phyloP scores from a whole-genome alignment of 2,329 filamentous ascomycete species.

The Celoporthe dispersa region DNA sequence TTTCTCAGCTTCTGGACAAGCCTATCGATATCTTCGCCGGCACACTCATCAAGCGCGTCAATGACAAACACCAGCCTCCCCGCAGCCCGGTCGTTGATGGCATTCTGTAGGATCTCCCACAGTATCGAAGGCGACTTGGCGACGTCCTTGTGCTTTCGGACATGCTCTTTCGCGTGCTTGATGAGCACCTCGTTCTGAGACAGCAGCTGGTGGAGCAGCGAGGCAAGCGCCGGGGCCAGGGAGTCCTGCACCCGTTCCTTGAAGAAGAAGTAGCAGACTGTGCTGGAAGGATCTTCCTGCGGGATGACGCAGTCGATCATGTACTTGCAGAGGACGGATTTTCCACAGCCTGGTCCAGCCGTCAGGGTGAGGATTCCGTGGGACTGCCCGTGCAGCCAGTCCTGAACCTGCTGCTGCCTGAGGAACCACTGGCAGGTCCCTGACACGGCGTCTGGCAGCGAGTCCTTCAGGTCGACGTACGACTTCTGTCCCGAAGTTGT shows the following conservation, averaged over 20 bases:
- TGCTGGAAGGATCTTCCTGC: background rate
- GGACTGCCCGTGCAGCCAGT: background rate
- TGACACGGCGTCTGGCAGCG: background rate
- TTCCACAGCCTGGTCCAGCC: background rate
- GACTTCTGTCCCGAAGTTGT: background rate
- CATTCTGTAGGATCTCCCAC: conserved; percentile 3
- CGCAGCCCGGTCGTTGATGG: background rate
- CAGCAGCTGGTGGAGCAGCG: conserved; percentile 6
- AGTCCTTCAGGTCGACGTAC: conserved; percentile 1
- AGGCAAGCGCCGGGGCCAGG: background rate
- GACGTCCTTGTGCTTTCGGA: conserved; percentile 2
- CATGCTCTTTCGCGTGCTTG: background rate
- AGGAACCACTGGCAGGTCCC: conserved; percentile 10
- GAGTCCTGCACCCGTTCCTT: conserved; percentile 8
- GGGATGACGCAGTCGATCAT: background rate
- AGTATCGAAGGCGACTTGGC: background rate
- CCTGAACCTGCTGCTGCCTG: background rate
- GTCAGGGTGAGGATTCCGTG: background rate
- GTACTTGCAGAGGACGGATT: background rate
- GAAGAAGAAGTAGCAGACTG: conserved; percentile 8
- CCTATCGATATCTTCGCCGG: background rate
- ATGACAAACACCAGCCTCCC: conserved; percentile 1
- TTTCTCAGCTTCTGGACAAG: background rate
- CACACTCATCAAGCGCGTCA: conserved; percentile 1
- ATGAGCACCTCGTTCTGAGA: background rate